Evolutionary conservation across 805 yeast species (phyloP), one percentile per base, ranked within the genome.

Genomic region (Saturnispora galanensis): DNA sequence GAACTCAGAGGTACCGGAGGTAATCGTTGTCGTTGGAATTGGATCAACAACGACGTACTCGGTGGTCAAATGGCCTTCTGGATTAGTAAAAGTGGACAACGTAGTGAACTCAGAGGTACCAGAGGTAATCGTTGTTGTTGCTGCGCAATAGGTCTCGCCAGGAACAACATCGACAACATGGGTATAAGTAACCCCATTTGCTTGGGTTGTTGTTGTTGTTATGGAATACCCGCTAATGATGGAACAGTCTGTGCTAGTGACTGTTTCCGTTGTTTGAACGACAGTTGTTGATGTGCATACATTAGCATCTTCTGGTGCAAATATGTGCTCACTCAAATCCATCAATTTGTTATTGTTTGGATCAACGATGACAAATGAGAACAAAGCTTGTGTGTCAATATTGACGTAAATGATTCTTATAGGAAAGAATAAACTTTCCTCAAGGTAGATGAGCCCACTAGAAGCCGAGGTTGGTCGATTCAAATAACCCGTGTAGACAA

Each of bases 361-460:
- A 10, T 36, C 30, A 36, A 7, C 11, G 18, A 36, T 36, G 12
- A 30, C 18, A 18, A 36, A 36, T 13, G 12, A 12, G 7, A 36
- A 36, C 28, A n/a, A 36, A 13, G 39, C 39, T 4, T 4, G 12
- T 12, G 39, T 36, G 12, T 36, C 30, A n/a, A 36, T 18, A 30
- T 45, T 45, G 4, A 37, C 29, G 21, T 37, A 38, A 21, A 46
- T 42, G 18, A 46, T 17, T 35, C 48, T 45, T 8, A 45, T 21
- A 29, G 48, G 48, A 33, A 41, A 41, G 16, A 37, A 45, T 17
- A 16, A n/a, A 26, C 33, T 45, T 18, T 33, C 38, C 15, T 41
- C 46, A 15, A 45, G 35, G 13, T 42, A 37, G 16, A 38, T 15
- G 16, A 28, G 30, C 13, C 30, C 28, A 12, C 30, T 36, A 12